Evolutionary conservation across 768 basidiomycete genomes (phyloP).

Genomic region (Termitomyces sp.): DNA sequence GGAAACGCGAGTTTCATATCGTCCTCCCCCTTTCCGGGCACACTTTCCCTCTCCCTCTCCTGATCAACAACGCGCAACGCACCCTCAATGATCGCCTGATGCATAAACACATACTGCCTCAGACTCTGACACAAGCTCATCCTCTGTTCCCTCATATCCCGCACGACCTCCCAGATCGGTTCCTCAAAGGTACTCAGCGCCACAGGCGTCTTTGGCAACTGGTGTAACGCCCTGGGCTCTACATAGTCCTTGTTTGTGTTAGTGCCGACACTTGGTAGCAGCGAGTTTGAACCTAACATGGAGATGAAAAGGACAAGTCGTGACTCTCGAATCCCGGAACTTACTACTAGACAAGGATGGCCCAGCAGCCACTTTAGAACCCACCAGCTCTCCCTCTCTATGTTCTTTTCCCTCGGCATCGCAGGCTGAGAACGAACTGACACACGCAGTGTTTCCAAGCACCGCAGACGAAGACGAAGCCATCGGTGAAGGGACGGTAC

Average conservation of each 20-base stretch:
- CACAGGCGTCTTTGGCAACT: slow-evolving; percentile 41
- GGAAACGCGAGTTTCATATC: background rate
- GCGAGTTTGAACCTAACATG: background rate
- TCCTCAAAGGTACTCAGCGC: slow-evolving; percentile 60
- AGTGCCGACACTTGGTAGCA: too few relatives aligned
- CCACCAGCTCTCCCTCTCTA: background rate
- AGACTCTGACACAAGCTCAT: slow-evolving; percentile 96
- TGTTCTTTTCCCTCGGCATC: too few relatives aligned
- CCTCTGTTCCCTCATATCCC: slow-evolving; percentile 92
- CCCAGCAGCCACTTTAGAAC: background rate
- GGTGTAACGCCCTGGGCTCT: slow-evolving; percentile 56
- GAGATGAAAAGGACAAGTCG: background rate
- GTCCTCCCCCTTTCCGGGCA: slow-evolving; percentile 5
- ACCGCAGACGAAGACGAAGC: too few relatives aligned
- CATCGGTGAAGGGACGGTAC: too few relatives aligned
- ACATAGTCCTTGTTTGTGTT: too few relatives aligned
- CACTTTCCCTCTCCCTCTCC: slow-evolving; percentile 20
- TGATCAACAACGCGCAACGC: slow-evolving; percentile 74
- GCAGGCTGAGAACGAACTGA: too few relatives aligned
- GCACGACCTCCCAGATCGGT: slow-evolving; percentile 77
- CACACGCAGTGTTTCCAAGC: too few relatives aligned
- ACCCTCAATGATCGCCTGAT: slow-evolving; percentile 80
- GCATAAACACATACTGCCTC: slow-evolving; percentile 92
- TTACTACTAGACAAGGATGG: background rate
- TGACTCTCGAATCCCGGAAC: background rate